Conservation (phyloP, 495 filamentous ascomycete species). For the Haplographium delicatum region DNA sequence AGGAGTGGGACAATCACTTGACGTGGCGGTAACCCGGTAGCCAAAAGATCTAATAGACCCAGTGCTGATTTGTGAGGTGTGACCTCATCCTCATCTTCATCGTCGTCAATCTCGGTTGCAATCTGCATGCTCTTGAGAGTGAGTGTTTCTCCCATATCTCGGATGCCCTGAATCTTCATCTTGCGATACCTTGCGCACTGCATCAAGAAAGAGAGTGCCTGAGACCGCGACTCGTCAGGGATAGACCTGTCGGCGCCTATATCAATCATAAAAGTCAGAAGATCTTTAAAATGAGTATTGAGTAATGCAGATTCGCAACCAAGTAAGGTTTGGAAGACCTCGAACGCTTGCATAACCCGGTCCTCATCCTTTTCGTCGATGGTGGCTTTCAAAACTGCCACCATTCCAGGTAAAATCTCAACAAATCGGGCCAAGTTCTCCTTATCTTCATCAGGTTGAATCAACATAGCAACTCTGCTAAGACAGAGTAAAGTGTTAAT, state of each 20-base stretch:
- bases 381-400: constrained; percentile 77
- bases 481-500: constrained; percentile 94
- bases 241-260: constrained; percentile 67
- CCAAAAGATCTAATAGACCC: constrained; percentile 80
- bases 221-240: constrained; percentile 78
- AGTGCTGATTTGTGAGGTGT: constrained; percentile 86
- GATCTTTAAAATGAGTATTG: constrained; percentile 78
- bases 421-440: constrained; percentile 68
- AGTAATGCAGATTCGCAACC: constrained; percentile 84
- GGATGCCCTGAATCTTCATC: constrained; percentile 87
- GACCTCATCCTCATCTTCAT: constrained; percentile 81
- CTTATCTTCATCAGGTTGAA: constrained; percentile 79
- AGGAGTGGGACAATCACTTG: constrained; percentile 93
- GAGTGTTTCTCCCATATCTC: constrained; percentile 72
- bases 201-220: constrained; percentile 90
- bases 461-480: constrained; percentile 78
- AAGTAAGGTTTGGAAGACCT: constrained; percentile 94
- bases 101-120: constrained; percentile 72
- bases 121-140: constrained; percentile 82
- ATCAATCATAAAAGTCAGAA: constrained; percentile 92
- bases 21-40: constrained; percentile 80
- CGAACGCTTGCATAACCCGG: constrained; percentile 80
- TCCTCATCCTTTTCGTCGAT: constrained; percentile 79
- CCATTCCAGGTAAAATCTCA: constrained; percentile 78
- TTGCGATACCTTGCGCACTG: constrained; percentile 87